phyloP scores from a whole-genome alignment of 345 rosid genomes.

The Psidium friedrichsthalianum region DNA sequence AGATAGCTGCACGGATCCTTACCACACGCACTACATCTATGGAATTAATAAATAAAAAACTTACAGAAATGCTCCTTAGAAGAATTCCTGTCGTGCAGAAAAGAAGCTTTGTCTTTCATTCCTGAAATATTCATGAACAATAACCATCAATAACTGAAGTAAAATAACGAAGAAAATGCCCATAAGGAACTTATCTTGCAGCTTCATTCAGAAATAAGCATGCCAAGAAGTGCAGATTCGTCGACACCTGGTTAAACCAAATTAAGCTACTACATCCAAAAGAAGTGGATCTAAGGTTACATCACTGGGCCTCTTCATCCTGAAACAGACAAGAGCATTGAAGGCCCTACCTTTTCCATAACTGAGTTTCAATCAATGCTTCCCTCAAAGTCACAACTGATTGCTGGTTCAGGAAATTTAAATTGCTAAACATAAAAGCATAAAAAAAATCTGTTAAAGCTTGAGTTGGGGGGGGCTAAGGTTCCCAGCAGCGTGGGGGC shows the following conservation, averaged over 20 bases:
- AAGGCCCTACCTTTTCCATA: background rate
- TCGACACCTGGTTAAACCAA: background rate
- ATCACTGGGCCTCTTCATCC: background rate
- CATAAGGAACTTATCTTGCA: background rate
- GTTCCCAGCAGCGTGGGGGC: background rate
- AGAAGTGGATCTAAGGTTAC: background rate
- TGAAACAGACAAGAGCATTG: background rate
- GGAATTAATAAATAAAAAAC: background rate
- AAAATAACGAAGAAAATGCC: background rate
- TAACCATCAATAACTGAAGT: background rate
- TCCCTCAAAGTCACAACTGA: background rate
- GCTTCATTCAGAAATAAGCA: background rate
- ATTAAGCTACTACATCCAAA: background rate
- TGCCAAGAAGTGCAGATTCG: background rate
- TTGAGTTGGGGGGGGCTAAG: background rate
- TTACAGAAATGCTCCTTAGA: constrained; percentile 74
- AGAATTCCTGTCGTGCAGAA: constrained; percentile 95
- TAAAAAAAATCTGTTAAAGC: background rate
- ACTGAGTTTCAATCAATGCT: background rate
- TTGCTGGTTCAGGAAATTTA: background rate
- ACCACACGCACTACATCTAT: background rate
- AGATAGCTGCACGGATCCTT: background rate
- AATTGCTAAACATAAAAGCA: background rate
- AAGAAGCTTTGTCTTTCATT: constrained; percentile 81
- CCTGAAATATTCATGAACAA: constrained; percentile 31